Base-by-base conservation (phyloP, 1,284 basidiomycete genomes). In the Peniophora sp. region DNA sequence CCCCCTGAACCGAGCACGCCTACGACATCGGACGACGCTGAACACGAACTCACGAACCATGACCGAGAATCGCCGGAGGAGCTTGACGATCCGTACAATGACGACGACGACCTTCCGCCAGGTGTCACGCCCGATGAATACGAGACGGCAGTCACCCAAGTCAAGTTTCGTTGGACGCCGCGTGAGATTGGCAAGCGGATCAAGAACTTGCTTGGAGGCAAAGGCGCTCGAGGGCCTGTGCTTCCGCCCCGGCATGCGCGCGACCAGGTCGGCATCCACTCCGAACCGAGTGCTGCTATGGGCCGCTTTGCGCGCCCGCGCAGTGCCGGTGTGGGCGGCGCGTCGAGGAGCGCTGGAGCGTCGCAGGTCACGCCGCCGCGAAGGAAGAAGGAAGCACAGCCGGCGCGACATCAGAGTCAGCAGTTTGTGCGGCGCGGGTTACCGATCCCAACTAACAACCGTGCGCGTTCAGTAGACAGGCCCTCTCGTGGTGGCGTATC, bases 401-500 rank as follows among this genome's bases (percentile, higher is more conserved):
- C 37, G 37, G 67, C 34, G 62, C 64, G 47, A 62, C 54, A n/a
- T 63, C 68, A 8, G 53, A 60, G 22, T 62, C 68, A 3, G 42
- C 52, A 8, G 41, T 54, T 20, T 44, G 32, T 17, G 51, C 53
- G 46, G 48, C 47, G 34, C n/a, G 15, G n/a, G 37, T 15, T 41
- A 20, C 37, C 15, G n/a, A 20, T 41, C 8, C 37, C 37, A 22
- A 1, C 43, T 20, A 15, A 10, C 12, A 23, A n/a, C 20, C 43
- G 43, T 22, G 17, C 43, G n/a, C 15, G 23, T 9, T 45, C 43
- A 20, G 37, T 41, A 5, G 37, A 41, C 18, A 5, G 37, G 15
- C 37, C 37, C 5, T 32, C 27, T 32, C 27, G 27, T 5, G 27
- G 27, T 5, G 6, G 5, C 27, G 12, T 32, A 12, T 32, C 27